Conservation (phyloP, 176 grass and related monocot genomes). For the Musa itinerans region DNA sequence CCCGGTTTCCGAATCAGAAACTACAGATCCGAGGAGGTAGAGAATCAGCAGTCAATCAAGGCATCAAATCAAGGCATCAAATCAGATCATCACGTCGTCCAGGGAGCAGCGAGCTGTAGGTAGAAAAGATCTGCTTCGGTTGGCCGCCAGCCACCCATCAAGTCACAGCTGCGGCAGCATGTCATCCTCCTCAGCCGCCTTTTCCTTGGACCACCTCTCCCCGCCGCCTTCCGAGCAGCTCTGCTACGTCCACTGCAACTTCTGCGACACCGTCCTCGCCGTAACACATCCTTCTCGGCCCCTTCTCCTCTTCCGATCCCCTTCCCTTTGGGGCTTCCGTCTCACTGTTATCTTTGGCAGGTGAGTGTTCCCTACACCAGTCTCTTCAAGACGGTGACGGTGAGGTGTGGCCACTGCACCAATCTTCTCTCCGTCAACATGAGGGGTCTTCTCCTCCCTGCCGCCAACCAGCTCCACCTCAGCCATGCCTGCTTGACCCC, state of each 20-base stretch:
- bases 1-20: conserved; percentile 40
- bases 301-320: background rate
- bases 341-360: conserved; percentile 17
- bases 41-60: conserved; percentile 70
- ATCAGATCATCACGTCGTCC: conserved; percentile 55
- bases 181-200: conserved; percentile 64
- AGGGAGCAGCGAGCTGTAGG: background rate
- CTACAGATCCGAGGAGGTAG: conserved; percentile 82
- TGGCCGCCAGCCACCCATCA: conserved; percentile 24
- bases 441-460: conserved; percentile 52
- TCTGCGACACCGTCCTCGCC: conserved; percentile 95
- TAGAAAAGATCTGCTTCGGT: conserved; percentile 11
- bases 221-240: conserved; percentile 65
- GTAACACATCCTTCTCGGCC: conserved; percentile 22
- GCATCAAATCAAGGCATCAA: conserved; percentile 72
- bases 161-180: conserved; percentile 28
- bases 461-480: conserved; percentile 61
- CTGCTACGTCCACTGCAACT: conserved; percentile 99
- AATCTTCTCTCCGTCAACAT: conserved; percentile 92
- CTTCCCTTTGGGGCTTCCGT: background rate
- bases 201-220: conserved; percentile 57
- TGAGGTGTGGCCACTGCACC: conserved; percentile 87
- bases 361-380: conserved; percentile 91
- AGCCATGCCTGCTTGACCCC: conserved; percentile 60
- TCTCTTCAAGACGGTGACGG: conserved; percentile 81